A percentile compares a stretch with the other conserved stretches of the same genome.
These are phyloP conservation scores for Boletus rubroflammeus DNA, from an alignment of 768 basidiomycete species.

Conservation along the genomic window DNA sequence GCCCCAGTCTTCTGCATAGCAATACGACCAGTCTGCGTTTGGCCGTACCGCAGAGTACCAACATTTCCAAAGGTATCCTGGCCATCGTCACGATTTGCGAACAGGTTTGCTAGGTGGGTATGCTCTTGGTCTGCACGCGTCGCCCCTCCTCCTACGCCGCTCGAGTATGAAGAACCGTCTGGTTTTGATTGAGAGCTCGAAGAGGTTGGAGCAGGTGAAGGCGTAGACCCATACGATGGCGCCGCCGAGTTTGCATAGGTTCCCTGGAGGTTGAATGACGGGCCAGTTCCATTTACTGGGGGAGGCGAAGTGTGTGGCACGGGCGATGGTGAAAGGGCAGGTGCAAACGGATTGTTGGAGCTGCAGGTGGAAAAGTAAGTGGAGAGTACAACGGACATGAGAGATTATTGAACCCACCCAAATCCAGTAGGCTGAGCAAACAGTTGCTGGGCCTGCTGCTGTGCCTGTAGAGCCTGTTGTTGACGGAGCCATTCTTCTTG, in stretches of 20 bases:
- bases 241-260: conserved; percentile 53
- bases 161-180: conserved; percentile 24
- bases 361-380: conserved; percentile 41
- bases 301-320: conserved; percentile 34
- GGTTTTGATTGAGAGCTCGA: conserved; percentile 37
- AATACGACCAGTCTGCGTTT: conserved; percentile 51
- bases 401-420: conserved; percentile 43
- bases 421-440: conserved; percentile 71
- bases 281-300: conserved; percentile 34
- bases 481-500: conserved; percentile 62
- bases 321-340: conserved; percentile 31
- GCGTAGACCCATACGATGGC: conserved; percentile 32
- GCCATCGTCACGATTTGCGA: conserved; percentile 89
- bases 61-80: conserved; percentile 94
- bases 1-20: conserved; percentile 46
- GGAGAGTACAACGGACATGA: not conserved
- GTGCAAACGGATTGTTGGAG: conserved; percentile 95
- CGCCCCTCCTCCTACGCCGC: conserved; percentile 20
- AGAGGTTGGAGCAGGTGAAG: conserved; percentile 42
- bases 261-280: conserved; percentile 66
- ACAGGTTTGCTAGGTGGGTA: conserved; percentile 69
- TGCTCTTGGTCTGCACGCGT: conserved; percentile 66
- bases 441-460: conserved; percentile 44
- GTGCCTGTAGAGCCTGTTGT: conserved; percentile 49
- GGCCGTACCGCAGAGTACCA: conserved; percentile 71